Evolutionary conservation across 1,284 basidiomycete species (phyloP).

Genomic region (Tranzscheliella williamsii): DNA sequence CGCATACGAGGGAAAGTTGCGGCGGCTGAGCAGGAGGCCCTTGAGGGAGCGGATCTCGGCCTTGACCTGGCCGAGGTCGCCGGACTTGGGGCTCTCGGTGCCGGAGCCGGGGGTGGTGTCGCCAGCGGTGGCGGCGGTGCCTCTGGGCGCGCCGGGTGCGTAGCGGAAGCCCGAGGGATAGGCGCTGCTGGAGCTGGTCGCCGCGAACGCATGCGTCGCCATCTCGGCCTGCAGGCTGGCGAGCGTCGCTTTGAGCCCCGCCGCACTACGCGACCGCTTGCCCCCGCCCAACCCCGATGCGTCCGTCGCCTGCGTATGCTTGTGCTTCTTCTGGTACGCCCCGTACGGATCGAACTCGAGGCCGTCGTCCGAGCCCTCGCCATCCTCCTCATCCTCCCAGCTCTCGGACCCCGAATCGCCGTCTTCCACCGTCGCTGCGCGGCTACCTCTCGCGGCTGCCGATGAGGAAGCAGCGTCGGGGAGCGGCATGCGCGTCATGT

Average conservation of each 20-base stretch:
- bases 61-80: constrained; percentile 52
- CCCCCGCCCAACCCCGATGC: background rate
- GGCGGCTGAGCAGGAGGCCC: constrained; percentile 49
- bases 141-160: constrained; percentile 4
- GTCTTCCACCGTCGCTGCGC: constrained; percentile 24
- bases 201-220: constrained; percentile 26
- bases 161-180: constrained; percentile 4
- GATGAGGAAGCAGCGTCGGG: background rate
- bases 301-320: constrained; percentile 27
- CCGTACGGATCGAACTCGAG: constrained; percentile 49
- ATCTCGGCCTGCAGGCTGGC: constrained; percentile 34
- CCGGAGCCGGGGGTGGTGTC: constrained; percentile 1
- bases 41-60: constrained; percentile 57
- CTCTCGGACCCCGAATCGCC: constrained; percentile 30
- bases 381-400: constrained; percentile 33
- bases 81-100: constrained; percentile 15
- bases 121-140: background rate
- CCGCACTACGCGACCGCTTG: constrained; percentile 2
- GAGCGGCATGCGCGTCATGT: constrained; percentile 5
- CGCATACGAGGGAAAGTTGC: constrained; percentile 47
- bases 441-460: constrained; percentile 1
- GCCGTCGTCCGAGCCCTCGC: constrained; percentile 27
- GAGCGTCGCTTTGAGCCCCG: constrained; percentile 14
- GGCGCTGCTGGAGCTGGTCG: constrained; percentile 1
- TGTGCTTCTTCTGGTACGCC: constrained; percentile 35